Conservation (phyloP, 2,329 filamentous ascomycete species). For the Fusarium chlamydosporum region DNA sequence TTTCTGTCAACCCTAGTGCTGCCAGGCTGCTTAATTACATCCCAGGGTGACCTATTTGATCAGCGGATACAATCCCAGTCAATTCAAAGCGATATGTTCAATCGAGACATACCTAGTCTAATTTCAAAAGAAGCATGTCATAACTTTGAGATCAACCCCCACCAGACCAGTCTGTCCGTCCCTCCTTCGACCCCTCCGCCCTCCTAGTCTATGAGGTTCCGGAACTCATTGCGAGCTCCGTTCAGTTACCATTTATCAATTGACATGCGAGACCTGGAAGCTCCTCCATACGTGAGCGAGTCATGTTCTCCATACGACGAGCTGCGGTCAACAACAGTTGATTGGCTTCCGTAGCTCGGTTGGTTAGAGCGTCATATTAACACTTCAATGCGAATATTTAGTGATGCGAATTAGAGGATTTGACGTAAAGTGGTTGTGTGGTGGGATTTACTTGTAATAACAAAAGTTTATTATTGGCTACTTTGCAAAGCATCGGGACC, state of each 20-base stretch:
- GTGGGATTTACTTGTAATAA: no score
- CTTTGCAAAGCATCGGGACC: no score
- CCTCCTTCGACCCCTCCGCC: conserved; percentile 35
- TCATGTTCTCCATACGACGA: background rate
- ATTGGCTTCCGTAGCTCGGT: conserved; percentile 50
- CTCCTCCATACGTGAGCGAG: background rate
- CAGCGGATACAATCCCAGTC: background rate
- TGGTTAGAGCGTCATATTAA: no score
- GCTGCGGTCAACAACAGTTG: conserved; percentile 12
- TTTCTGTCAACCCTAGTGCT: no score
- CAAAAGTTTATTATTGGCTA: no score
- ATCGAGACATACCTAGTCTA: background rate
- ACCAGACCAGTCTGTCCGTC: conserved; percentile 18
- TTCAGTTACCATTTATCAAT: background rate
- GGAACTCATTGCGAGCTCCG: conserved; percentile 5
- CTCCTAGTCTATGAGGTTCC: conserved; percentile 23
- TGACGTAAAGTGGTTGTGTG: no score
- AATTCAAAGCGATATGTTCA: conserved; percentile 1
- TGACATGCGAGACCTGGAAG: background rate
- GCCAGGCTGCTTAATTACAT: background rate
- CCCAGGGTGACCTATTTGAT: no score
- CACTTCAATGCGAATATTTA: no score
- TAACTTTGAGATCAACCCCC: conserved; percentile 34
- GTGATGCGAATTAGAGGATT: no score
- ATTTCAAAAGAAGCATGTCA: conserved; percentile 8